Conservation (phyloP, 352 stramenopile genomes). For the Globisporangium parvum region DNA sequence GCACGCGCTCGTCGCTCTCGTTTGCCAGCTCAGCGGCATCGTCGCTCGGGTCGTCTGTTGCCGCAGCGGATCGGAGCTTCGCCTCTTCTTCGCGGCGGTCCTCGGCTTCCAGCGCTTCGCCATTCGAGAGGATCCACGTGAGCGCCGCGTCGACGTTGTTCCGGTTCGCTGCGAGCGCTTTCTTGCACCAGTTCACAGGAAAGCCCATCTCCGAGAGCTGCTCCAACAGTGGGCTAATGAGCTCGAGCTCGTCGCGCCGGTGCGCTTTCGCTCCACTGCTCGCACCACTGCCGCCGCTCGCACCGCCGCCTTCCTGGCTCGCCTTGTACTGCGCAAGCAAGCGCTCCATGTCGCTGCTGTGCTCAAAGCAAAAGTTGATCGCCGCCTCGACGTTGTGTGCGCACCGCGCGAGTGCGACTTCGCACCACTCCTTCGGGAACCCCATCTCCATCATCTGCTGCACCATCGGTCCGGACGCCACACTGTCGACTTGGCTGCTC, state of each 20-base stretch:
- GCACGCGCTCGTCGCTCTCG: conserved; percentile 27
- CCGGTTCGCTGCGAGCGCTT: conserved; percentile 81
- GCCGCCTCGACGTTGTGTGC: conserved; percentile 87
- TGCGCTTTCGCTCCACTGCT: conserved; percentile 18
- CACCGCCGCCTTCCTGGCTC: conserved; percentile 28
- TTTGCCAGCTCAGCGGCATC: conserved; percentile 9
- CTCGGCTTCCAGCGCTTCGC: conserved; percentile 84
- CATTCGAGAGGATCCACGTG: conserved; percentile 91
- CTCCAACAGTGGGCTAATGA: conserved; percentile 70
- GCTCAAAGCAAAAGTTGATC: conserved; percentile 92
- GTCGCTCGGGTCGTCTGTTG: conserved; percentile 24
- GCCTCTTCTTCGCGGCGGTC: conserved; percentile 81
- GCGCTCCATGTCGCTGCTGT: conserved; percentile 89
- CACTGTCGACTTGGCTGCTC: conserved; percentile 18
- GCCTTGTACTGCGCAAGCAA: conserved; percentile 77
- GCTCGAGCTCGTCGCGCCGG: conserved; percentile 47
- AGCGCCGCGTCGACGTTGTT: conserved; percentile 89
- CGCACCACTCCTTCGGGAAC: conserved; percentile 90
- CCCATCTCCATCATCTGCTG: conserved; percentile 94
- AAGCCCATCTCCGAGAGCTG: conserved; percentile 92
- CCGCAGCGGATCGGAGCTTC: conserved; percentile 31
- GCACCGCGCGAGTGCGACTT: conserved; percentile 80
- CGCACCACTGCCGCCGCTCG: not conserved
- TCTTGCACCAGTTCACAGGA: conserved; percentile 90
- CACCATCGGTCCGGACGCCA: conserved; percentile 57